Conservation (phyloP, 495 filamentous ascomycete species). For the Cercophora scortea region DNA sequence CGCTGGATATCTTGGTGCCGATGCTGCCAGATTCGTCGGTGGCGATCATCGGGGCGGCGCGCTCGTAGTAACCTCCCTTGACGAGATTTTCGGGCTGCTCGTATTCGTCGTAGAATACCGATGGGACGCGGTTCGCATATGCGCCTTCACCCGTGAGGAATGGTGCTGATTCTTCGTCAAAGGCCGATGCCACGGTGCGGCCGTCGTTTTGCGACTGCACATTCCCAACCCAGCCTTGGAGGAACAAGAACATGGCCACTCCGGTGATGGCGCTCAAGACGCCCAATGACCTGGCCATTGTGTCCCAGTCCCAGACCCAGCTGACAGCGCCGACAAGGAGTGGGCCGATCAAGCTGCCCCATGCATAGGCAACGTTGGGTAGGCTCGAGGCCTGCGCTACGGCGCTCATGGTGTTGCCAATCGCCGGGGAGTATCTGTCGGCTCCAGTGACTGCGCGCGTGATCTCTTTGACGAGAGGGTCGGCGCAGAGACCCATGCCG, state of each 20-base stretch:
- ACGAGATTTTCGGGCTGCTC: not conserved
- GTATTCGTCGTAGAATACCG: not conserved
- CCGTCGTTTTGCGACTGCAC: not conserved
- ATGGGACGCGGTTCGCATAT: not conserved
- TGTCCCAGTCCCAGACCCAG: slow-evolving; percentile 16
- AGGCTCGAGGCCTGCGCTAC: slow-evolving; percentile 11
- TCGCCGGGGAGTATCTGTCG: not conserved
- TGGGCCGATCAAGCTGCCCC: slow-evolving; percentile 22
- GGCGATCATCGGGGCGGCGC: not conserved
- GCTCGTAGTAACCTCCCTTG: not conserved
- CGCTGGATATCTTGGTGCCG: not conserved
- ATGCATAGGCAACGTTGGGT: slow-evolving; percentile 15
- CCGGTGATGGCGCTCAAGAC: slow-evolving; percentile 6
- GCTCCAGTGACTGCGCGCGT: not conserved
- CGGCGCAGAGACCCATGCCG: slow-evolving; percentile 15
- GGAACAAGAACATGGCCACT: slow-evolving; percentile 13
- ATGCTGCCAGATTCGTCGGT: not conserved
- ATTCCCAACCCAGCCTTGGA: slow-evolving; percentile 21
- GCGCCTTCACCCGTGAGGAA: slow-evolving; percentile 6
- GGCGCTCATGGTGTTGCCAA: slow-evolving; percentile 1
- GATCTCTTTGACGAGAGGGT: slow-evolving; percentile 18
- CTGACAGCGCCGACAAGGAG: slow-evolving; percentile 12
- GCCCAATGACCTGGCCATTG: slow-evolving; percentile 10
- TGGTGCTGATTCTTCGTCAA: slow-evolving; percentile 20
- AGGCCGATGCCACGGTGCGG: not conserved